Conservation (phyloP, 1,284 basidiomycete species). For the Ganoderma leucocontextum region DNA sequence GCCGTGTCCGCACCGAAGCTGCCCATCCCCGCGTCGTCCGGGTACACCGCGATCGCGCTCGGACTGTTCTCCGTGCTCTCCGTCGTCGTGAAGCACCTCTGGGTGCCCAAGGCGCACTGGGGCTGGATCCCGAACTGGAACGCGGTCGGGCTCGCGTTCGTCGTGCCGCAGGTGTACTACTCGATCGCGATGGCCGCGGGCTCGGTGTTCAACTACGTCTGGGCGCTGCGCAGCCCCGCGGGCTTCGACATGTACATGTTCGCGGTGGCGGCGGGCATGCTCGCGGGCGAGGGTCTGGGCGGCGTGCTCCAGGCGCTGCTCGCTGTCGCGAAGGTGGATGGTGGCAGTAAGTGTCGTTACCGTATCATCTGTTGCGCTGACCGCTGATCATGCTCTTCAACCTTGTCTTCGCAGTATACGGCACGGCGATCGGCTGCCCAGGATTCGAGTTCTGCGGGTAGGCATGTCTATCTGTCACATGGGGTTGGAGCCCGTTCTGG, state of each 20-base stretch:
- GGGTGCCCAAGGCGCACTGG: constrained; percentile 63
- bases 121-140: constrained; percentile 72
- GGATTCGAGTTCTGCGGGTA: constrained; percentile 58
- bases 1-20: constrained; percentile 59
- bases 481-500: neutral
- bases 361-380: neutral
- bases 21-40: constrained; percentile 64
- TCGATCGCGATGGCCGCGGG: constrained; percentile 61
- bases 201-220: constrained; percentile 55
- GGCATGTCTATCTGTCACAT: neutral
- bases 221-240: constrained; percentile 55
- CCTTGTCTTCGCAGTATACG: constrained; percentile 44
- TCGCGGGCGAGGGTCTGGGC: constrained; percentile 75
- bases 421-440: constrained; percentile 60
- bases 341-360: constrained; percentile 46
- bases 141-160: constrained; percentile 58
- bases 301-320: constrained; percentile 72
- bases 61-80: constrained; percentile 55
- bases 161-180: constrained; percentile 37
- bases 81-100: constrained; percentile 58
- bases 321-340: constrained; percentile 58
- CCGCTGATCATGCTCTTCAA: constrained; percentile 9
- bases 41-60: constrained; percentile 70
- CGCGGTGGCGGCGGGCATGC: constrained; percentile 64
- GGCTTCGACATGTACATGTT: constrained; percentile 69